Base-by-base conservation (phyloP, 148 eudicot species). In the Nyssa sinensis region DNA sequence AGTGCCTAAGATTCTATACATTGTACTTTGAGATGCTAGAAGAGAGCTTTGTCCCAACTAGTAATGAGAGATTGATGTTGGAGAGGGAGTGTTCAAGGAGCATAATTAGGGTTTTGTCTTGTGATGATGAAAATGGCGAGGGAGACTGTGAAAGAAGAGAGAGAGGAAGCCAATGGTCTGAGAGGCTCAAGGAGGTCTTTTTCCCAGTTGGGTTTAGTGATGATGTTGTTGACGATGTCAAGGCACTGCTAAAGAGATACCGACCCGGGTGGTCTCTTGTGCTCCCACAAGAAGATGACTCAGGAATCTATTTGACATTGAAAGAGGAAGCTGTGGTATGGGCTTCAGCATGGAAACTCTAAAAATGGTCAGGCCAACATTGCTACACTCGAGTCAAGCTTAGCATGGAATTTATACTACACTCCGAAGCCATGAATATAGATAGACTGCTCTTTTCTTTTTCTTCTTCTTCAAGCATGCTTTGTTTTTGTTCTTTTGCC, bases 311-410 rank as follows among this genome's bases (percentile, higher is more conserved):
- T 60, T 79, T 86, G 77, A 72, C 86, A 64, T 86, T 86, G 89
- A 86, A 83, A 69, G 89, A 83, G 11, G 86, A 86, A 61, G 77
- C 84, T 0, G 77, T 83, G 29, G 84, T 86, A 3, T 86, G 89
- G 89, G 84, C 86, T 31, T 75, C 84, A 10, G 86, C 82, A 28
- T 86, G 89, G 89, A 86, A 81, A 74, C 86, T 82, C 64, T 82
- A 66, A 76, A 19, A 29, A 62, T 58, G 32, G 59, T 55, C 14
- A 65, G 1, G n/a, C n/a, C n/a, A n/a, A n/a, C n/a, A n/a, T n/a
- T n/a, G n/a, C n/a, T n/a, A n/a, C n/a, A n/a, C n/a, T n/a, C n/a
- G n/a, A n/a, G n/a, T n/a, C n/a, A n/a, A n/a, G n/a, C n/a, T n/a
- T n/a, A n/a, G n/a, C n/a, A n/a, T n/a, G n/a, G n/a, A n/a, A n/a